Conservation (phyloP, 345 rosid genomes). For the Gossypium arboreum region DNA sequence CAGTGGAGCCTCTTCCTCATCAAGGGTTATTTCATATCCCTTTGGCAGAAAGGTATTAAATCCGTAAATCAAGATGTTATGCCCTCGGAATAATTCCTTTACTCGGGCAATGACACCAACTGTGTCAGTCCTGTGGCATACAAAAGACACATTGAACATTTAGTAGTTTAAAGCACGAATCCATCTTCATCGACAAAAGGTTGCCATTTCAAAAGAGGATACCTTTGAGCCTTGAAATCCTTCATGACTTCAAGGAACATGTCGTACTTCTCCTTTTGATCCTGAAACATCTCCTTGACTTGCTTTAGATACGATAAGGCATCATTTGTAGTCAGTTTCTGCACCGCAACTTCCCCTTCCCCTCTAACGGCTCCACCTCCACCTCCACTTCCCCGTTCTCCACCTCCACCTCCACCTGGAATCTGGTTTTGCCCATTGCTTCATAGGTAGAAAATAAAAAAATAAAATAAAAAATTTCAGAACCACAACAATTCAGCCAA, state of each 20-base stretch:
- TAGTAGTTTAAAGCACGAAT: conserved; percentile 9
- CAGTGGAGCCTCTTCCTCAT: conserved; percentile 68
- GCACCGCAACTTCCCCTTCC: conserved; percentile 29
- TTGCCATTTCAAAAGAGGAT: not conserved
- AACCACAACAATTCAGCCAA: not conserved
- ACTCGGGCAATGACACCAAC: conserved; percentile 91
- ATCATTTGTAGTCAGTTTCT: conserved; percentile 81
- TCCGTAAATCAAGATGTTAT: conserved; percentile 79
- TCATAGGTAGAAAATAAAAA: conserved; percentile 14
- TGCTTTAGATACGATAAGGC: conserved; percentile 80
- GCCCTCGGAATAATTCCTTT: conserved; percentile 87
- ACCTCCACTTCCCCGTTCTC: conserved; percentile 25
- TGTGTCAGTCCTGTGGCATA: conserved; percentile 73
- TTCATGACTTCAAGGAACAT: conserved; percentile 93
- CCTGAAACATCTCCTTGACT: conserved; percentile 94
- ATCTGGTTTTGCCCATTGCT: conserved; percentile 56
- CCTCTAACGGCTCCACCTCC: conserved; percentile 25
- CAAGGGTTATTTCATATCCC: conserved; percentile 84
- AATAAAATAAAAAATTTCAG: not conserved
- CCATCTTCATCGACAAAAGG: not conserved
- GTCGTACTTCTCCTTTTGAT: conserved; percentile 85
- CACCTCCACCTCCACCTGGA: conserved; percentile 22
- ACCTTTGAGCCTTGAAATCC: conserved; percentile 97
- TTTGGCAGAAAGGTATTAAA: conserved; percentile 95
- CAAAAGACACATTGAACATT: not conserved